Percentiles rank a stretch among this genome's conserved stretches.
Conservation (phyloP, 116 monocot species). For the Thalassia testudinum region DNA sequence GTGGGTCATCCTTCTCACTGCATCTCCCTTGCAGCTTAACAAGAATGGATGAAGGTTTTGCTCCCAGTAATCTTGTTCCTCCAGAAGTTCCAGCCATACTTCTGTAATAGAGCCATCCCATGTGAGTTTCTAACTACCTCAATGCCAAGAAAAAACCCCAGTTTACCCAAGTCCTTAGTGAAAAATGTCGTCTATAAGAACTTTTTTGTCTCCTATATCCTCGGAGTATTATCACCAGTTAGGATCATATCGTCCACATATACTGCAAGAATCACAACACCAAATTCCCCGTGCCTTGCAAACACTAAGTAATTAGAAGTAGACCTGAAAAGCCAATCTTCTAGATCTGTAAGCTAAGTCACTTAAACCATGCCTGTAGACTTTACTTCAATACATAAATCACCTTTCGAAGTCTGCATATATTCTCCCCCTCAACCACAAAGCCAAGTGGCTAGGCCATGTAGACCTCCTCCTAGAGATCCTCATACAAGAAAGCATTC, state of each 20-base stretch:
- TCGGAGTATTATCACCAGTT: neutral
- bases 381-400: neutral
- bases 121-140: neutral
- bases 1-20: too few relatives aligned
- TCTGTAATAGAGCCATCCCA: too few relatives aligned
- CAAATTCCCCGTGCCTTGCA: neutral
- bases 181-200: neutral
- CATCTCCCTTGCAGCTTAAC: too few relatives aligned
- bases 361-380: neutral
- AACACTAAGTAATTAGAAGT: neutral
- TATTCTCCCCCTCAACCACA: neutral
- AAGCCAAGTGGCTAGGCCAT: neutral
- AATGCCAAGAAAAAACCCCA: neutral
- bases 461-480: neutral
- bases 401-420: neutral
- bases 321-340: neutral
- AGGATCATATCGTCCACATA: neutral
- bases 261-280: neutral
- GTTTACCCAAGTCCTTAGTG: neutral
- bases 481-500: neutral
- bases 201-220: neutral
- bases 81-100: too few relatives aligned
- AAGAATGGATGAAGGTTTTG: too few relatives aligned
- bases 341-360: too few relatives aligned
- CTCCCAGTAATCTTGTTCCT: too few relatives aligned